phyloP scores from a whole-genome alignment of 495 filamentous ascomycete genomes.

The Penicillium macrosclerotiorum region DNA sequence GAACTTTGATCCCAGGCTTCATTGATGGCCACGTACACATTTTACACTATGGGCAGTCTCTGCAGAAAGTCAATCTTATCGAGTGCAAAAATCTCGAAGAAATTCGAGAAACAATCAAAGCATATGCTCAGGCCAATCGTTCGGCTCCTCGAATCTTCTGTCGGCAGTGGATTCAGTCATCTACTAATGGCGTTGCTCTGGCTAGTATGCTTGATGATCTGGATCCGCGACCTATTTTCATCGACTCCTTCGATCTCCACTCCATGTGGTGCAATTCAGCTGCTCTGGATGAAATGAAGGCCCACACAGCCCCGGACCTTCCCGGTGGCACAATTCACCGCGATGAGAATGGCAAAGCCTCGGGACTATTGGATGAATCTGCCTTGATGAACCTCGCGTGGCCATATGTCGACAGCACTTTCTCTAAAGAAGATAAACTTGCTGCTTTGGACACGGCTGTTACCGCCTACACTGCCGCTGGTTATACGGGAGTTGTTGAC shows the following conservation, averaged over 20 bases:
- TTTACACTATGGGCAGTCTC: conserved; percentile 56
- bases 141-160: conserved; percentile 50
- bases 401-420: conserved; percentile 52
- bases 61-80: conserved; percentile 55
- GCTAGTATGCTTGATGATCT: conserved; percentile 54
- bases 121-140: conserved; percentile 50
- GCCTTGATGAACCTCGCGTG: conserved; percentile 56
- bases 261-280: conserved; percentile 60
- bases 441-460: conserved; percentile 49
- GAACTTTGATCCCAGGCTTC: conserved; percentile 58
- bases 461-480: conserved; percentile 49
- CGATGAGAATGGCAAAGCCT: conserved; percentile 47
- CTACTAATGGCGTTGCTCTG: conserved; percentile 49
- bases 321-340: conserved; percentile 57
- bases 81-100: conserved; percentile 51
- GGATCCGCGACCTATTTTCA: conserved; percentile 53
- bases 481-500: conserved; percentile 63
- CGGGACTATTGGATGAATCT: conserved; percentile 56
- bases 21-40: conserved; percentile 65
- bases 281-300: conserved; percentile 51
- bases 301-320: conserved; percentile 45
- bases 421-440: conserved; percentile 51
- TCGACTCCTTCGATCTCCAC: conserved; percentile 62
- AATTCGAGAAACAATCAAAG: conserved; percentile 50
- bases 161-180: conserved; percentile 60